These are phyloP conservation scores for Paramecium caudatum DNA, from an alignment of 73 alveolate species.

Conservation along the genomic window DNA sequence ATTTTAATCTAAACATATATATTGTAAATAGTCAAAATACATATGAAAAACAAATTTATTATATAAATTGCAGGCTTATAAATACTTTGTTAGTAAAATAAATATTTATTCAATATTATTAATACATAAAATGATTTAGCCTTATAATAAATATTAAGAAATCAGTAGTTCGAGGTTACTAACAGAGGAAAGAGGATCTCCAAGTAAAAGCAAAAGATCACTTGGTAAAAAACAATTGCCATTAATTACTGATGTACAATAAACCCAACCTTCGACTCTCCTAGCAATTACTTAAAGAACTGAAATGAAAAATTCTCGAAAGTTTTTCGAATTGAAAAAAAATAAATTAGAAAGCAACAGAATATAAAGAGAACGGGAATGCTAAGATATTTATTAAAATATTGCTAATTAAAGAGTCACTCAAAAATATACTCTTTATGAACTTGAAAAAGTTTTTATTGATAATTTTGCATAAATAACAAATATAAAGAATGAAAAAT, in stretches of 20 bases:
- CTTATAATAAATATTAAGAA: too few species aligned
- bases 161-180: too few species aligned
- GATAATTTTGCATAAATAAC: slow-evolving; percentile 1
- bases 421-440: background rate
- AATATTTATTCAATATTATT: too few species aligned
- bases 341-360: slow-evolving; percentile 47
- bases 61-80: too few species aligned
- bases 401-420: background rate
- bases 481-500: slow-evolving; percentile 25
- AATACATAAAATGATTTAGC: too few species aligned
- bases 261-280: background rate
- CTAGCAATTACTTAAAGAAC: background rate
- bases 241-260: slow-evolving; percentile 7
- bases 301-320: background rate
- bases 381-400: background rate
- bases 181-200: too few species aligned
- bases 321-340: background rate
- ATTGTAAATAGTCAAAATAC: too few species aligned
- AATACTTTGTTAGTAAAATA: too few species aligned
- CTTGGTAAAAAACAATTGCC: slow-evolving; percentile 17
- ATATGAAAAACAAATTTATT: too few species aligned
- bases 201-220: too few species aligned
- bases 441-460: background rate
- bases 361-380: slow-evolving; percentile 42
- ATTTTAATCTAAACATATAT: too few species aligned